Evolutionary conservation across 2,329 filamentous ascomycete species (phyloP), one percentile per base, ranked within the genome.

Genomic region (Polytolypa hystricis): DNA sequence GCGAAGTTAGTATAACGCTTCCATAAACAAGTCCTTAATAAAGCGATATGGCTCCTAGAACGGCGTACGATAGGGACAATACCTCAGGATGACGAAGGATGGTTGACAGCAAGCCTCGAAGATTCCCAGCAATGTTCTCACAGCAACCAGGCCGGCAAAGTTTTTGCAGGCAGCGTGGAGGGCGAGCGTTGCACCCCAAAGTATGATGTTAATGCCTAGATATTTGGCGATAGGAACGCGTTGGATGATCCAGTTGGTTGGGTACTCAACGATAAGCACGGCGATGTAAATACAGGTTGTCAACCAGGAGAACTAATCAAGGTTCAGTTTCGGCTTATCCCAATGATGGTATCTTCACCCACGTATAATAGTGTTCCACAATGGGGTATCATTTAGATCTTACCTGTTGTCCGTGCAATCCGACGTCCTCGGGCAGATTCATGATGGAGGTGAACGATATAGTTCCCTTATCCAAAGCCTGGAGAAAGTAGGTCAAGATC

Each of bases 231-330:
- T 71, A 4, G 78, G 79, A 1, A 81, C 71, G 18, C 75, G 69
- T 31, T 76, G 67, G 38, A 80, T 70, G 39, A 71, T 66, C 61
- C 67, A 75, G 56, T 79, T 81, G 54, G 79, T 79, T 0, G 81
- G 81, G 50, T 82, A 84, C 54, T 84, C 80, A 45, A 82, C 79
- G 31, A 78, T 57, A 7, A 84, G 62, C 14, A 83, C 75, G 35
- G 73, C 77, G 42, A 84, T 76, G 61, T 84, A 84, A 45, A 84
- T 81, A 65, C 76, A 81, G 9, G 78, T 81, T 0, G 76, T 81
- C 35, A 85, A 63, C 80, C 80, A 84, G 17, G 69, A 73, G 53
- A 77, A 85, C 60, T 83, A 53, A 44, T 12, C 6, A 33, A 31
- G 20, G 15, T 20, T 21, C 23, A 27, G 23, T 11, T 32, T 41